Conservation (phyloP, 2,329 filamentous ascomycete genomes). For the Phialophora chinensis region DNA sequence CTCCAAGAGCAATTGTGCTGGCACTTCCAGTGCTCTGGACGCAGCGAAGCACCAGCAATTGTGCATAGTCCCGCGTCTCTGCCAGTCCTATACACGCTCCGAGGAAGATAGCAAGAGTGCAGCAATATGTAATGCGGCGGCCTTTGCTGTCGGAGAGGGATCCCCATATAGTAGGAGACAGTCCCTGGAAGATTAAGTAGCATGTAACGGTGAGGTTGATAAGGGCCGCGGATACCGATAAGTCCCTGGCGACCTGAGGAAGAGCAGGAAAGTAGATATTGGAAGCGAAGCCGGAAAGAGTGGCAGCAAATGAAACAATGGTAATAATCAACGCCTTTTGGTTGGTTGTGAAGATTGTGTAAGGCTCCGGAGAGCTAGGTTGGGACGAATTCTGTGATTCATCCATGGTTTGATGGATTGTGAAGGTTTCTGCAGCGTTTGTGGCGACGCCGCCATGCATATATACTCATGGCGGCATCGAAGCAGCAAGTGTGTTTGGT, state of each 20-base stretch:
- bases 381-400: background rate
- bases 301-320: conserved; percentile 58
- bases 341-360: conserved; percentile 58
- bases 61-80: conserved; percentile 46
- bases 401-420: conserved; percentile 6
- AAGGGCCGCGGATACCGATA: conserved; percentile 47
- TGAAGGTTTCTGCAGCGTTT: background rate
- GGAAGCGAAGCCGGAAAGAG: conserved; percentile 55
- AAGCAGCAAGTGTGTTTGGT: background rate
- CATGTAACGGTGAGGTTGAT: conserved; percentile 55
- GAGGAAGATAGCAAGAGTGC: conserved; percentile 50
- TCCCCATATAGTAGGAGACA: conserved; percentile 53
- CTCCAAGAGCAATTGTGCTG: conserved; percentile 52
- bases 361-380: conserved; percentile 42
- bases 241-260: conserved; percentile 48
- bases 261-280: conserved; percentile 57
- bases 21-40: conserved; percentile 54
- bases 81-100: conserved; percentile 52
- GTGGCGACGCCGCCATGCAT: background rate
- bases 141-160: conserved; percentile 50
- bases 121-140: conserved; percentile 49
- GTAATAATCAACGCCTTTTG: conserved; percentile 58
- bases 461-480: background rate
- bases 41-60: conserved; percentile 49
- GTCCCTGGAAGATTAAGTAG: conserved; percentile 54